These are phyloP conservation scores for Tylopilus felleus DNA, from an alignment of 768 basidiomycete genomes.

Conservation along the genomic window DNA sequence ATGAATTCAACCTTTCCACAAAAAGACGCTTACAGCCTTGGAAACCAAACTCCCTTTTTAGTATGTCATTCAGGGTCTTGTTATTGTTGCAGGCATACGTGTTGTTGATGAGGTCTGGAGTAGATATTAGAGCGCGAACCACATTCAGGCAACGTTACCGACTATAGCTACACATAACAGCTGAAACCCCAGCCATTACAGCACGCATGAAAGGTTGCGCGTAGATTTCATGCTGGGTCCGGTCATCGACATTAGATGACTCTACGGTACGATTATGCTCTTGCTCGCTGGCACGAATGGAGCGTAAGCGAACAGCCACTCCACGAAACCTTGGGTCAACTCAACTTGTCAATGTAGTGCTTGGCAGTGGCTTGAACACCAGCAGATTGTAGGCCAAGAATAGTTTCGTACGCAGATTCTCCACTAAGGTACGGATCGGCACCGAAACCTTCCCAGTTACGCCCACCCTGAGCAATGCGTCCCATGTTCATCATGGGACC, in stretches of 20 bases:
- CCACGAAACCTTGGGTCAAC: constrained; percentile 18
- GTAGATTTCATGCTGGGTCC: constrained; percentile 55
- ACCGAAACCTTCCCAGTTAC: constrained; percentile 97
- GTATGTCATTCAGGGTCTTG: constrained; percentile 53
- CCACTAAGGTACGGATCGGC: constrained; percentile 87
- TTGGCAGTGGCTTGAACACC: constrained; percentile 89
- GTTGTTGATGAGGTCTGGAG: constrained; percentile 50
- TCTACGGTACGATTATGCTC: constrained; percentile 33
- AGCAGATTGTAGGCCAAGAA: constrained; percentile 74
- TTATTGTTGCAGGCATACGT: constrained; percentile 65
- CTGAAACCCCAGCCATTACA: constrained; percentile 61
- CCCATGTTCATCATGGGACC: constrained; percentile 88
- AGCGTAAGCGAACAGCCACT: not conserved
- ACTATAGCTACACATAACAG: constrained; percentile 67
- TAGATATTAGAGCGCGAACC: not conserved
- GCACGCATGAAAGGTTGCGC: constrained; percentile 54
- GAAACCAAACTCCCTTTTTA: constrained; percentile 67
- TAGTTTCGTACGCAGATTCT: constrained; percentile 71
- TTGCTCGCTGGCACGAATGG: constrained; percentile 29
- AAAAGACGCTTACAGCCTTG: constrained; percentile 46
- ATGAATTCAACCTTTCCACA: not conserved
- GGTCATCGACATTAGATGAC: constrained; percentile 39
- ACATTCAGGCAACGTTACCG: not conserved
- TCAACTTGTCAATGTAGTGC: constrained; percentile 70
- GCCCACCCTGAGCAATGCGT: constrained; percentile 70